Conservation (phyloP, 495 filamentous ascomycete species). For the Xylaria acuta region DNA sequence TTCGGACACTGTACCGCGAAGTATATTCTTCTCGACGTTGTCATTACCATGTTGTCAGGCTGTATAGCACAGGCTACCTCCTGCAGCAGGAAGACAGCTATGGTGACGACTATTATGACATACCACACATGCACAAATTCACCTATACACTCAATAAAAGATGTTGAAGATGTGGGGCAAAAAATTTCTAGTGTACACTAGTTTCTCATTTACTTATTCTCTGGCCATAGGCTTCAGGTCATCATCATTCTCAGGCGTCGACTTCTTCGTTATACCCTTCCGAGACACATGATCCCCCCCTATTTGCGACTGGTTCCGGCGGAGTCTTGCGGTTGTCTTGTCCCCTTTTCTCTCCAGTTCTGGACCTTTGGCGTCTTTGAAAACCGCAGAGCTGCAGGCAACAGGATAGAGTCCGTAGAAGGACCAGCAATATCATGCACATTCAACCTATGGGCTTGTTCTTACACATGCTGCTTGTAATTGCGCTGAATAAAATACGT, state of each 20-base stretch:
- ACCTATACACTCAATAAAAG: background rate
- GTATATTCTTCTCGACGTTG: background rate
- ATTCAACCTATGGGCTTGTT: background rate
- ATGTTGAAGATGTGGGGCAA: background rate
- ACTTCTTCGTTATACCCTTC: conserved; percentile 9
- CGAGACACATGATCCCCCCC: background rate
- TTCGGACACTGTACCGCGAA: background rate
- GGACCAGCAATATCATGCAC: background rate
- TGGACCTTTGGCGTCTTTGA: background rate
- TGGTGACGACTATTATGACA: background rate
- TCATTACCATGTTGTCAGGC: background rate
- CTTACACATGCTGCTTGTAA: background rate
- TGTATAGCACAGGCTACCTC: too few species aligned
- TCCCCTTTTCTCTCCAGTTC: background rate
- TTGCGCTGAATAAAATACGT: background rate
- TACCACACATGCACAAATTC: background rate
- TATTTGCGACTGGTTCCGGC: conserved; percentile 7
- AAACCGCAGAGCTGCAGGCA: conserved; percentile 3
- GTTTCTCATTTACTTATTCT: background rate
- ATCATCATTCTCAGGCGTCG: background rate
- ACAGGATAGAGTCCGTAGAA: background rate
- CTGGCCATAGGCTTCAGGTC: background rate
- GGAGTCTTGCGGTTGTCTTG: background rate
- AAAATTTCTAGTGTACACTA: conserved; percentile 5
- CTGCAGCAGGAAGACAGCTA: background rate